Conservation (phyloP, 202 grass and related monocot species). For the Miscanthus sacchariflorus region DNA sequence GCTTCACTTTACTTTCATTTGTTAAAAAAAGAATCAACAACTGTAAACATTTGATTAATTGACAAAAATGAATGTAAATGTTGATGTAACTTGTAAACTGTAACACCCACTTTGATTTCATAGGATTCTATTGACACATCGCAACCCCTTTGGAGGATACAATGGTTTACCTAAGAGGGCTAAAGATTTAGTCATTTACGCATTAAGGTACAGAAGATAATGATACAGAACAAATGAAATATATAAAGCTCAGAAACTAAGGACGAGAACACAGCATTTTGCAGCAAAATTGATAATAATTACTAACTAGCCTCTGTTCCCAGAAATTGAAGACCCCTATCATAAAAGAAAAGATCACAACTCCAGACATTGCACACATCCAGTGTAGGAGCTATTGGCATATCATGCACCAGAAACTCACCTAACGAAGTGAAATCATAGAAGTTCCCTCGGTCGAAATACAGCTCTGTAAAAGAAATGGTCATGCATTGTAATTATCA, state of each 20-base stretch:
- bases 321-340: background rate
- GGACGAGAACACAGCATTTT: background rate
- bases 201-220: background rate
- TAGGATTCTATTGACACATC: background rate
- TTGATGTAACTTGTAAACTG: background rate
- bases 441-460: conserved; percentile 90
- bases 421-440: conserved; percentile 96
- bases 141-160: background rate
- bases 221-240: background rate
- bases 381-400: background rate
- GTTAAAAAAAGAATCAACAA: background rate
- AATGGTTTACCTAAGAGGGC: background rate
- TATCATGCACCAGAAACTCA: conserved; percentile 45
- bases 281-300: conserved; percentile 1
- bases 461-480: conserved; percentile 64
- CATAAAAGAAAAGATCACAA: background rate
- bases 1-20: background rate
- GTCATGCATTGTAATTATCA: conserved; percentile 16
- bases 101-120: background rate
- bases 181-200: background rate
- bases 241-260: background rate
- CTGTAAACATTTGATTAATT: background rate
- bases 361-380: background rate
- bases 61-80: background rate
- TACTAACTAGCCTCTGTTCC: background rate